Percentiles rank a stretch among this genome's conserved stretches.
Evolutionary conservation across 768 basidiomycete species (phyloP).

Genomic region (Suillus tomentosus): DNA sequence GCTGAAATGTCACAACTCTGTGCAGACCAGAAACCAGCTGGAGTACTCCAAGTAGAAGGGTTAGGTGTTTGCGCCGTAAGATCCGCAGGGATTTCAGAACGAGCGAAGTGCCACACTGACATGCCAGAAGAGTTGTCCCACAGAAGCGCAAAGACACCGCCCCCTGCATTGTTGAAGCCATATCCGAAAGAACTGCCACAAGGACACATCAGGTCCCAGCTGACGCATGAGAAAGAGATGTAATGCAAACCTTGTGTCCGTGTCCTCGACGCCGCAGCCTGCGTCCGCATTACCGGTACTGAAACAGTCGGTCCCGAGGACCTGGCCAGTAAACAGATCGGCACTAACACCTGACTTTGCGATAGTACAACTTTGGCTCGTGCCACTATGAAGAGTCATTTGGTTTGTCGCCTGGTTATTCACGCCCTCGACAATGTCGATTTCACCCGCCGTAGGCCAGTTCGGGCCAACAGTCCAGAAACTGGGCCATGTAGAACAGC

Average conservation of each 20-base stretch:
- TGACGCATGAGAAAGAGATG: slow-evolving; percentile 12
- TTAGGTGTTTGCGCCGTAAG: slow-evolving; percentile 46
- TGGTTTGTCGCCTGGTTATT: slow-evolving; percentile 60
- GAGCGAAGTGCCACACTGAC: slow-evolving; percentile 57
- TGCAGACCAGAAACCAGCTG: slow-evolving; percentile 53
- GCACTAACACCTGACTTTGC: slow-evolving; percentile 12
- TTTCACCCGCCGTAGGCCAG: slow-evolving; percentile 61
- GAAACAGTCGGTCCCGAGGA: slow-evolving; percentile 38
- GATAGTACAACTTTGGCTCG: slow-evolving; percentile 40
- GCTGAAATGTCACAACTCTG: slow-evolving; percentile 47
- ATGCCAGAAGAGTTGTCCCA: slow-evolving; percentile 52
- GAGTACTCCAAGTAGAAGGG: slow-evolving; percentile 53
- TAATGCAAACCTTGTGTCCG: slow-evolving; percentile 22
- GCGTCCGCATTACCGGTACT: slow-evolving; percentile 42
- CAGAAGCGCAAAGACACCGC: slow-evolving; percentile 59
- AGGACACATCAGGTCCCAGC: slow-evolving; percentile 38
- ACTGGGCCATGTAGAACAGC: slow-evolving; percentile 66
- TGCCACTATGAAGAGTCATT: slow-evolving; percentile 63
- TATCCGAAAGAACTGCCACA: slow-evolving; percentile 40
- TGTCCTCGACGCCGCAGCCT: slow-evolving; percentile 54
- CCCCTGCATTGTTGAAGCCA: slow-evolving; percentile 36
- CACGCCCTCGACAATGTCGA: slow-evolving; percentile 78
- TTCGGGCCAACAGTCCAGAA: slow-evolving; percentile 54
- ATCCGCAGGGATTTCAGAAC: slow-evolving; percentile 53
- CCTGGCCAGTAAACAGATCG: slow-evolving; percentile 22